These are phyloP conservation scores for Glutinoglossum americanum DNA, from an alignment of 495 filamentous ascomycete species.

Conservation along the genomic window DNA sequence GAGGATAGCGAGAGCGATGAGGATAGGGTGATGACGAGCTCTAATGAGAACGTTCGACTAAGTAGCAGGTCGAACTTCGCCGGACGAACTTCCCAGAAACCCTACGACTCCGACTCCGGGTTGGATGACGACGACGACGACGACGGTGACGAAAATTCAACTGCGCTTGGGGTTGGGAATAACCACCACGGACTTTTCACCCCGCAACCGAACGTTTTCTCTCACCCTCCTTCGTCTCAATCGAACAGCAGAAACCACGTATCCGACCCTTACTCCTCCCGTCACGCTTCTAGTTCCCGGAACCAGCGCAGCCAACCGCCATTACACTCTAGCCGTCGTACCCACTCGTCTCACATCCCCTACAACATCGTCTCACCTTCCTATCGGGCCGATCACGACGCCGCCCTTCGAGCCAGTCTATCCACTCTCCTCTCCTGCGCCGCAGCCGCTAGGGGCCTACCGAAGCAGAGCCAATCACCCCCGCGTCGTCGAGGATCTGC, in stretches of 20 bases:
- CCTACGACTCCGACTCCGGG: conserved; percentile 7
- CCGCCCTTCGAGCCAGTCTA: conserved; percentile 72
- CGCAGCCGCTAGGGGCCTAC: conserved; percentile 62
- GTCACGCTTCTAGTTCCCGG: conserved; percentile 18
- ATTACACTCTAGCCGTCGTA: conserved; percentile 15
- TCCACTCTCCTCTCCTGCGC: conserved; percentile 89
- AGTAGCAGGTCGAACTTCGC: conserved; percentile 9
- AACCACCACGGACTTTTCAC: conserved; percentile 31
- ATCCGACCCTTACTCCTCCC: conserved; percentile 17
- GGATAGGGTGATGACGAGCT: conserved; percentile 65
- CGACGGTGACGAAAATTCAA: conserved; percentile 39
- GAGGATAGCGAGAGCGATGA: conserved; percentile 73
- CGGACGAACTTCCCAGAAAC: neutral
- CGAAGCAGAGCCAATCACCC: conserved; percentile 29
- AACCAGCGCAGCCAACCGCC: conserved; percentile 3
- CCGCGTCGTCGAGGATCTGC: conserved; percentile 15
- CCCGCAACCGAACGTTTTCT: conserved; percentile 77
- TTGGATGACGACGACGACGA: no score
- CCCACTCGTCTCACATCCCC: conserved; percentile 22
- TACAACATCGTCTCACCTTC: conserved; percentile 50
- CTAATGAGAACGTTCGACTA: conserved; percentile 47
- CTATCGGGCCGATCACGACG: conserved; percentile 74
- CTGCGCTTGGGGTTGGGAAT: conserved; percentile 46
- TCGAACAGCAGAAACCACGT: conserved; percentile 22
- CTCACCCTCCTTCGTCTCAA: conserved; percentile 49